phyloP scores from a whole-genome alignment of 192 early-diverging fungal species.

The Jimgerdemannia flammicorona region DNA sequence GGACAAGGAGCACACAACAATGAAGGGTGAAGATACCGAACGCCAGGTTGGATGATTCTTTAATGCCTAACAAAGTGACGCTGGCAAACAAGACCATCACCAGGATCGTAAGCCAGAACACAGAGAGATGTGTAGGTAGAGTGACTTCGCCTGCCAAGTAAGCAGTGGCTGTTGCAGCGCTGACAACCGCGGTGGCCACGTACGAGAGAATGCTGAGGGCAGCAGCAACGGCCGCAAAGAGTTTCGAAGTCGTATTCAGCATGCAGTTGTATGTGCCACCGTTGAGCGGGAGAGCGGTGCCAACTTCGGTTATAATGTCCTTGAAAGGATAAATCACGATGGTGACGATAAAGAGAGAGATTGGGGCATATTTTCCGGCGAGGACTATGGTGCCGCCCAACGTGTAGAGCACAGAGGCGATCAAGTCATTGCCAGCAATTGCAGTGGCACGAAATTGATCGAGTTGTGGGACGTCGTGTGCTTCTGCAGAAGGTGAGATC shows the following conservation, averaged over 20 bases:
- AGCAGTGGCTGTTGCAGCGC: slow-evolving; percentile 46
- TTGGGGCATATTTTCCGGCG: slow-evolving; percentile 50
- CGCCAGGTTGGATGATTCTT: slow-evolving; percentile 46
- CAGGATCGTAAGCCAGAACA: slow-evolving; percentile 38
- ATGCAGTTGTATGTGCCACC: slow-evolving; percentile 49
- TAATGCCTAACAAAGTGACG: slow-evolving; percentile 41
- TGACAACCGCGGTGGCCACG: slow-evolving; percentile 46
- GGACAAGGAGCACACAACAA: slow-evolving; percentile 32
- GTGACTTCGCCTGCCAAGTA: slow-evolving; percentile 39
- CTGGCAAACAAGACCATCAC: slow-evolving; percentile 43
- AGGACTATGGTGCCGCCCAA: slow-evolving; percentile 37
- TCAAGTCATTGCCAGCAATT: slow-evolving; percentile 51
- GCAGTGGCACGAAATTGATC: slow-evolving; percentile 39
- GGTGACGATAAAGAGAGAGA: slow-evolving; percentile 46
- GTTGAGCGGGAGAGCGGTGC: slow-evolving; percentile 46
- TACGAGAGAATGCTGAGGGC: slow-evolving; percentile 46
- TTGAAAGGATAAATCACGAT: slow-evolving; percentile 45
- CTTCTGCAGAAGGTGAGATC: slow-evolving; percentile 12
- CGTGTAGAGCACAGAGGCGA: slow-evolving; percentile 51
- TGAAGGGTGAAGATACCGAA: slow-evolving; percentile 46
- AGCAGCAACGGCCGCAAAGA: slow-evolving; percentile 43
- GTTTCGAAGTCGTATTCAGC: slow-evolving; percentile 44
- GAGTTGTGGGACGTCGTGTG: slow-evolving; percentile 3
- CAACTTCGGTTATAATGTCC: slow-evolving; percentile 50
- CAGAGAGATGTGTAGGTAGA: slow-evolving; percentile 22